phyloP scores from a whole-genome alignment of 345 rosid species.

The Eucalyptus curtisii region DNA sequence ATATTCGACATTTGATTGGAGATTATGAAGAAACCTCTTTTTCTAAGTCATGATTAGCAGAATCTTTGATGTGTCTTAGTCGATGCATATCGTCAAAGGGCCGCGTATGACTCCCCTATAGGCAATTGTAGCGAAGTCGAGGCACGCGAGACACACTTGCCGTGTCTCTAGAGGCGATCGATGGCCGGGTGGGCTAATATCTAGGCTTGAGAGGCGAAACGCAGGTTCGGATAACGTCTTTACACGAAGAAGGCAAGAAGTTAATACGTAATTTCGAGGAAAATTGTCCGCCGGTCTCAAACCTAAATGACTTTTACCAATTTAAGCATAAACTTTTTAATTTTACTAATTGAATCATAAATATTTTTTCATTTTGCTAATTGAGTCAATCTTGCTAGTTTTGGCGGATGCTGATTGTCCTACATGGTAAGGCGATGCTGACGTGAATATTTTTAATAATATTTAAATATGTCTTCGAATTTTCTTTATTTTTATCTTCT shows the following conservation, averaged over 20 bases:
- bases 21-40: not conserved
- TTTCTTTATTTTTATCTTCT: too few relatives aligned
- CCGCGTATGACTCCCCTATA: not conserved
- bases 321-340: rapidly evolving
- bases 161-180: not conserved
- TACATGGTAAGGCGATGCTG: rapidly evolving
- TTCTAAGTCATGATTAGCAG: not conserved
- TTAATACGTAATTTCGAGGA: not conserved
- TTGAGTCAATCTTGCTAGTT: rapidly evolving
- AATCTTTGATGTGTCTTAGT: not conserved
- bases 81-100: not conserved
- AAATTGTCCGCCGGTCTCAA: too few relatives aligned
- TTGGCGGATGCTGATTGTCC: rapidly evolving
- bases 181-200: not conserved
- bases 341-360: not conserved
- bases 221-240: not conserved
- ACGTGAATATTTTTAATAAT: too few relatives aligned
- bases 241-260: not conserved
- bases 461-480: too few relatives aligned
- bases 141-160: not conserved
- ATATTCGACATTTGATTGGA: not conserved
- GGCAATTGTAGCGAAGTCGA: not conserved
- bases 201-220: not conserved
- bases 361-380: rapidly evolving
- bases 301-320: rapidly evolving